Evolutionary conservation across 768 basidiomycete species (phyloP).

Genomic region (Psilocybe cyanescens): DNA sequence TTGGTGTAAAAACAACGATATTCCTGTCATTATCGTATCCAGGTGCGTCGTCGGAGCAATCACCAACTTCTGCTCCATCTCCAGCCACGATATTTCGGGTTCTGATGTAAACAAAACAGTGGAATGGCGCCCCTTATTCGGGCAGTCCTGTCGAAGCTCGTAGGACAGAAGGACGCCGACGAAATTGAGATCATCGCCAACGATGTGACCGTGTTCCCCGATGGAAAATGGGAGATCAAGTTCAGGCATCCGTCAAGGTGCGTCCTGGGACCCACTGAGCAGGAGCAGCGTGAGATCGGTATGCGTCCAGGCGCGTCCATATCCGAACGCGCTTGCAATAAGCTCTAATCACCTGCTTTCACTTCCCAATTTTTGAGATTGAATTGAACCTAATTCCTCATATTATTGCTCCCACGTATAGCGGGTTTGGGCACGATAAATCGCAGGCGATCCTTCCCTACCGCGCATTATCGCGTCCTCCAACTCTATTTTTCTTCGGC

Average conservation of each 20-base stretch:
- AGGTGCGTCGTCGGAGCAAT: constrained; percentile 49
- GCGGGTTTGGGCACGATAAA: constrained; percentile 95
- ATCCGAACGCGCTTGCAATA: background rate
- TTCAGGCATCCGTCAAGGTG: constrained; percentile 90
- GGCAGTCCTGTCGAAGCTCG: constrained; percentile 82
- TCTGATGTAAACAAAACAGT: constrained; percentile 37
- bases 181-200: constrained; percentile 95
- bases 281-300: background rate
- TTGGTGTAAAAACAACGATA: constrained; percentile 79
- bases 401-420: constrained; percentile 26
- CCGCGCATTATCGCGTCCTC: constrained; percentile 66
- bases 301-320: background rate
- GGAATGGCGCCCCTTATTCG: constrained; percentile 96
- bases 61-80: background rate
- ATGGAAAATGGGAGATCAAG: constrained; percentile 80
- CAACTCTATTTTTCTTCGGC: constrained; percentile 94
- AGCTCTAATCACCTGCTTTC: background rate
- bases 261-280: background rate
- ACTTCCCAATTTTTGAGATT: background rate
- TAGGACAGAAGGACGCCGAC: constrained; percentile 72
- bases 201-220: constrained; percentile 67
- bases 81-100: background rate
- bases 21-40: constrained; percentile 94
- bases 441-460: constrained; percentile 94
- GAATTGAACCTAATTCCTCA: constrained; percentile 1